These are phyloP conservation scores for Phoenix roebelenii DNA, from an alignment of 176 grass and related monocot species.

Conservation along the genomic window DNA sequence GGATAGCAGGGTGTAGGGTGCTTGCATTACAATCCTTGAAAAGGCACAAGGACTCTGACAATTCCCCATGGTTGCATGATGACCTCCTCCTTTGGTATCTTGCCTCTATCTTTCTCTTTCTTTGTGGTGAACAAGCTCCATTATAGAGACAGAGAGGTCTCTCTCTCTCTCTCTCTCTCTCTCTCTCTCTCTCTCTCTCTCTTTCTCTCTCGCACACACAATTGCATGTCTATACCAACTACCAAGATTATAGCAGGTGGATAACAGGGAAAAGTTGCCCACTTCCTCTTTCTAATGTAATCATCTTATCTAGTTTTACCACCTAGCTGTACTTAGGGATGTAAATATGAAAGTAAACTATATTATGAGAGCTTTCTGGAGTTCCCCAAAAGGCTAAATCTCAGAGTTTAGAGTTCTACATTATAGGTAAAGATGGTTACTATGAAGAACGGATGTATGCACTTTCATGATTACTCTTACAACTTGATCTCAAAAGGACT, in stretches of 20 bases:
- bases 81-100: constrained; percentile 30
- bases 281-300: constrained; percentile 26
- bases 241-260: background rate
- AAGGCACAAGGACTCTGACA: constrained; percentile 58
- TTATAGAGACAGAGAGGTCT: too few relatives aligned
- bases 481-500: constrained; percentile 26
- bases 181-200: too few relatives aligned
- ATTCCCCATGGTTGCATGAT: constrained; percentile 80
- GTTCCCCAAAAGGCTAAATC: constrained; percentile 60
- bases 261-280: constrained; percentile 8
- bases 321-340: constrained; percentile 27
- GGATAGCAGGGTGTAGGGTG: constrained; percentile 26
- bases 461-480: constrained; percentile 29
- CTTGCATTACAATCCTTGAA: constrained; percentile 80
- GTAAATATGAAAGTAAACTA: constrained; percentile 32
- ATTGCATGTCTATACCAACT: too few relatives aligned
- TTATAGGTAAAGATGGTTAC: constrained; percentile 15
- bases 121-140: too few relatives aligned
- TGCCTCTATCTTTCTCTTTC: background rate
- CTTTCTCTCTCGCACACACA: too few relatives aligned
- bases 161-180: too few relatives aligned
- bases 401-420: constrained; percentile 25
- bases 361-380: constrained; percentile 34
- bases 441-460: constrained; percentile 21
- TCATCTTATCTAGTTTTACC: constrained; percentile 48